Base-by-base conservation (phyloP, 257 asterid genomes). In the Solanum boliviense region DNA sequence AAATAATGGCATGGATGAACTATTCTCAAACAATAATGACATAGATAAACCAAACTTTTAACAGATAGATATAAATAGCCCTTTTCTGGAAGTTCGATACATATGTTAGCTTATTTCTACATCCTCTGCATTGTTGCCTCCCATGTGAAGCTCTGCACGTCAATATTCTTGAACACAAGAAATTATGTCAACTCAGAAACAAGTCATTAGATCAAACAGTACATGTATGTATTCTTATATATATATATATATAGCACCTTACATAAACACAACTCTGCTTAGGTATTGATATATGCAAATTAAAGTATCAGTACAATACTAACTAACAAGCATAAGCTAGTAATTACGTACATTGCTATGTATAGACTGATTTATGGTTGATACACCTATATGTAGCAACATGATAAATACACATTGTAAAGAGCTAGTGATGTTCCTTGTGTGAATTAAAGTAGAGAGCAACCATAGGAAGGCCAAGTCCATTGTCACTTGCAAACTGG, bases 371-470 rank as follows among this genome's bases (percentile, higher is more conserved):
- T 25, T n/a, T 11, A 87, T 68, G 7, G 32, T 39, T 68, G 7
- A 41, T 39, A 6, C 11, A 48, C 34, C 60, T 75, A 25, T n/a
- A 65, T 62, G 20, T 4, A 18, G 44, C 31, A 21, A 21, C 31
- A 74, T 9, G 81, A 73, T 72, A 35, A 74, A 74, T 25, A 74
- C 58, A 75, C 8, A 73, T n/a, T 25, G 65, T 41, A 78, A 29
- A 78, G 25, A 15, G 38, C 15, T 41, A 41, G 62, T 78, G 62
- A 7, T 39, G 89, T 87, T 91, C 91, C 85, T 89, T 93, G 9
- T 92, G 94, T 21, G 96, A 91, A 39, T 89, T 90, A 84, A 91
- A 93, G 62, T 91, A 93, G 3, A 93, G 81, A 18, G 95, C 96
- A 6, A 93, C 93, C 13, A 92, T 93, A 5, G 95, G 93, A 5